Conservation (phyloP, 1,284 basidiomycete genomes). For the Acaromyces ingoldii region DNA sequence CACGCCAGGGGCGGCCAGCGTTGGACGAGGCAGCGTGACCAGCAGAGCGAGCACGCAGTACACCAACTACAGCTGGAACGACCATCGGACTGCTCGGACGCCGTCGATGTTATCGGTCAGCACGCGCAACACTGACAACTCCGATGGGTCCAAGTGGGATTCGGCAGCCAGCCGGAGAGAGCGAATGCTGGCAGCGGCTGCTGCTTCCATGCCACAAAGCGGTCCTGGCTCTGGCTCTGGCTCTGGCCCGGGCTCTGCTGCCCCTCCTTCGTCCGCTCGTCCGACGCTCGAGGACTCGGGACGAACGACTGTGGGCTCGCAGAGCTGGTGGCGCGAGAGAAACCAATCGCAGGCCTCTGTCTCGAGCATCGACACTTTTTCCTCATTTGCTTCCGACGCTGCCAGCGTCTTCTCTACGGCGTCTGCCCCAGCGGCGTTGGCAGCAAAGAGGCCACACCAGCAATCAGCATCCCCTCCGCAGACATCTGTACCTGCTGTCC, state of each 20-base stretch:
- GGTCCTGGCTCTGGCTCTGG: no score
- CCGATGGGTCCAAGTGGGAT: conserved; percentile 17
- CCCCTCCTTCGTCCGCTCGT: no score
- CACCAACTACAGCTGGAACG: conserved; percentile 17
- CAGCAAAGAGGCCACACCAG: conserved; percentile 13
- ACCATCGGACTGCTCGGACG: conserved; percentile 4
- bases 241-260: no score
- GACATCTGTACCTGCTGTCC: conserved; percentile 16
- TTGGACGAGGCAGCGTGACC: neutral
- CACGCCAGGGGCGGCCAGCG: no score
- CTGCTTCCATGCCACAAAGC: neutral
- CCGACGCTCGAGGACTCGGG: no score
- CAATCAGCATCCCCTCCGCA: conserved; percentile 8
- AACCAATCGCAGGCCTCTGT: conserved; percentile 22
- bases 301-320: no score
- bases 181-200: conserved; percentile 19
- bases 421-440: conserved; percentile 31
- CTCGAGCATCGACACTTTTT: conserved; percentile 15
- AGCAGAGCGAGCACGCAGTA: neutral
- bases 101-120: conserved; percentile 15
- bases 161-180: conserved; percentile 31
- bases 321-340: conserved; percentile 31
- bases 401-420: conserved; percentile 36
- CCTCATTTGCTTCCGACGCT: conserved; percentile 21
- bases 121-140: neutral